phyloP scores from a whole-genome alignment of 2,329 filamentous ascomycete genomes.

The Aspergillus brunneoviolaceus region DNA sequence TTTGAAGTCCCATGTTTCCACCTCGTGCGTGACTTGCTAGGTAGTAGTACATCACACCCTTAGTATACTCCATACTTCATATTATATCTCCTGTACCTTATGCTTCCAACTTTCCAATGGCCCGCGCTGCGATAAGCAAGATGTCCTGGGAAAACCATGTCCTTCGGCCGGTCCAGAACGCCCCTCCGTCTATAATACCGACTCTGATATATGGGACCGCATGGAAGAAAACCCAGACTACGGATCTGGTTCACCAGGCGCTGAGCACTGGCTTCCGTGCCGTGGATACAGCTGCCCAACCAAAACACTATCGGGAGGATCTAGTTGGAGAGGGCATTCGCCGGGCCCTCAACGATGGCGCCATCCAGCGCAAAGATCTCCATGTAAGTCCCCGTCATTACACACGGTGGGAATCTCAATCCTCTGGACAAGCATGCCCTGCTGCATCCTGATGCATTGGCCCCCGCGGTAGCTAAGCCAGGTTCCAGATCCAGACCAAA shows the following conservation, averaged over 20 bases:
- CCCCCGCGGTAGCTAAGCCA: background rate
- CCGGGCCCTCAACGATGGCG: constrained; percentile 58
- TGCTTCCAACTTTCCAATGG: constrained; percentile 15
- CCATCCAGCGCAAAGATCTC: constrained; percentile 60
- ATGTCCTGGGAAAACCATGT: constrained; percentile 35
- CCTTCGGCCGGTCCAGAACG: constrained; percentile 27
- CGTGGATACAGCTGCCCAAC: constrained; percentile 76
- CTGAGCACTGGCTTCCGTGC: constrained; percentile 68
- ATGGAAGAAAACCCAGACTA: constrained; percentile 75
- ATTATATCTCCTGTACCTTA: background rate
- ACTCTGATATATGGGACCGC: constrained; percentile 74
- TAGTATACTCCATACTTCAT: no score
- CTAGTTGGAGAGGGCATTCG: constrained; percentile 68
- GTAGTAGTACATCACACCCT: no score
- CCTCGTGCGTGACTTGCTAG: background rate
- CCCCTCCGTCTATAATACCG: constrained; percentile 34
- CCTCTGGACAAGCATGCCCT: background rate
- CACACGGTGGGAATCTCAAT: background rate
- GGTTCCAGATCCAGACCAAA: constrained; percentile 72
- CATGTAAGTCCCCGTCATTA: constrained; percentile 52
- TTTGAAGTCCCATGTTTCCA: background rate
- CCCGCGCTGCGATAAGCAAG: constrained; percentile 23
- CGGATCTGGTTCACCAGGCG: constrained; percentile 66
- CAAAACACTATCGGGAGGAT: constrained; percentile 73
- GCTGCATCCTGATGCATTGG: background rate